Conservation (phyloP, 2,329 filamentous ascomycete species). For the Knoxdaviesia proteae region DNA sequence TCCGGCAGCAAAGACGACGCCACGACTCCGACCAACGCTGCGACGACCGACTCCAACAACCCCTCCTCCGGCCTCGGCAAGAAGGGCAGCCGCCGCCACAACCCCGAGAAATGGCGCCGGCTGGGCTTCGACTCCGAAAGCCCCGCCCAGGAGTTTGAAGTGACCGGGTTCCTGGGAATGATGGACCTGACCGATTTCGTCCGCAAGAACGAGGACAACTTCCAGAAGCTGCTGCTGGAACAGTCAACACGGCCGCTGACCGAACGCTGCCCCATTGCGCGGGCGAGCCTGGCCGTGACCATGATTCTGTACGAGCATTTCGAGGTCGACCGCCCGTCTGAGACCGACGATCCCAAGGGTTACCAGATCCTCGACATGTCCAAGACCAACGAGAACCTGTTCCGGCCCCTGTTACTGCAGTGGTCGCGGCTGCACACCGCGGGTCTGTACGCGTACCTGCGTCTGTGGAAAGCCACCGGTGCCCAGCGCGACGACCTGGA, state of each 20-base stretch:
- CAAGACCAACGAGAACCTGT: constrained; percentile 67
- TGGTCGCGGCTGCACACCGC: constrained; percentile 84
- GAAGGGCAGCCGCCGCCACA: constrained; percentile 51
- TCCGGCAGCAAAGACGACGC: constrained; percentile 19
- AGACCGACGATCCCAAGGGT: constrained; percentile 56
- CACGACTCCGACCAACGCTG: constrained; percentile 8
- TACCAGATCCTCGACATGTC: constrained; percentile 55
- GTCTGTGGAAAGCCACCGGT: constrained; percentile 78
- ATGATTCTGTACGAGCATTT: constrained; percentile 88
- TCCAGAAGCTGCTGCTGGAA: constrained; percentile 79
- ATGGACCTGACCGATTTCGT: constrained; percentile 96
- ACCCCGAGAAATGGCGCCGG: constrained; percentile 80
- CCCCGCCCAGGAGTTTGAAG: constrained; percentile 67
- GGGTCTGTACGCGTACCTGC: constrained; percentile 68
- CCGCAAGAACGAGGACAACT: constrained; percentile 74
- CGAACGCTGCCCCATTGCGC: constrained; percentile 69
- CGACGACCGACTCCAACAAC: constrained; percentile 12
- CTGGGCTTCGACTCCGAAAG: constrained; percentile 83
- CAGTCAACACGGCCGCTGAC: constrained; percentile 53
- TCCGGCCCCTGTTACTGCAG: constrained; percentile 71
- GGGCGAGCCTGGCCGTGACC: constrained; percentile 71
- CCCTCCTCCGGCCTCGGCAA: constrained; percentile 12
- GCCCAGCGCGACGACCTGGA: constrained; percentile 75
- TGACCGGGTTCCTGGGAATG: constrained; percentile 77
- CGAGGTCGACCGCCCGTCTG: constrained; percentile 59